Evolutionary conservation across 2,329 filamentous ascomycete genomes (phyloP), one percentile per base, ranked within the genome.

Genomic region (Acrocalymma vagum): DNA sequence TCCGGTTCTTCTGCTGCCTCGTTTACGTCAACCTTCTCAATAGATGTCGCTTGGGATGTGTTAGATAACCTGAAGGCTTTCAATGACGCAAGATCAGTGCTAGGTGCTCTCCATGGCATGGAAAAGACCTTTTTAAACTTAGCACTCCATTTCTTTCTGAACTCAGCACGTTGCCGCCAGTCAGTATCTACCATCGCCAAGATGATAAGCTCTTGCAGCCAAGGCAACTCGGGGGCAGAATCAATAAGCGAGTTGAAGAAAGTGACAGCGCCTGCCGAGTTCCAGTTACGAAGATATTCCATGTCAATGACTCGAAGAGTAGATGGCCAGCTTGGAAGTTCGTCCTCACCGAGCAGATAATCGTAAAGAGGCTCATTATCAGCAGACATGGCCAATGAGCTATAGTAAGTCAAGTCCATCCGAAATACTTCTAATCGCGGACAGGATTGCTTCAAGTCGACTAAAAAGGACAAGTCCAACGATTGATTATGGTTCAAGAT

Each of bases 201-300:
- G 52, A 96, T 81, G 2, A 81, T 78, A 9, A 96, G 73, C 28
- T 79, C 77, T 7, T 90, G 85, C 16, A 97, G 78, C 42, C 83
- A 73, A 0, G 78, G 81, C 15, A 97, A 67, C 3, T 79, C 70
- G 1, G 78, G 73, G 0, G 91, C 90, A 33, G 82, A 83, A 42
- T 91, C 79, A 15, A 93, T 80, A 2, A 97, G 75, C 11, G 90
- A 94, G 26, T 82, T 79, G 54, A 96, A 88, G 55, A 96, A 89
- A 42, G 83, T 84, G 55, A 88, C 83, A 0, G 90, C 90, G 0
- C 84, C 82, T 22, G 80, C 77, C 1, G 82, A 78, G 9, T 80
- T 79, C 84, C 87, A 92, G 51, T 90, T 86, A 23, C 89, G 83
- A 46, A 96, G 78, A 47, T 94, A 85, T 27, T 86, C 79, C 41